Evolutionary conservation across 2,329 filamentous ascomycete genomes (phyloP), one percentile per base, ranked within the genome.

Genomic region (Chaetomium sp.): DNA sequence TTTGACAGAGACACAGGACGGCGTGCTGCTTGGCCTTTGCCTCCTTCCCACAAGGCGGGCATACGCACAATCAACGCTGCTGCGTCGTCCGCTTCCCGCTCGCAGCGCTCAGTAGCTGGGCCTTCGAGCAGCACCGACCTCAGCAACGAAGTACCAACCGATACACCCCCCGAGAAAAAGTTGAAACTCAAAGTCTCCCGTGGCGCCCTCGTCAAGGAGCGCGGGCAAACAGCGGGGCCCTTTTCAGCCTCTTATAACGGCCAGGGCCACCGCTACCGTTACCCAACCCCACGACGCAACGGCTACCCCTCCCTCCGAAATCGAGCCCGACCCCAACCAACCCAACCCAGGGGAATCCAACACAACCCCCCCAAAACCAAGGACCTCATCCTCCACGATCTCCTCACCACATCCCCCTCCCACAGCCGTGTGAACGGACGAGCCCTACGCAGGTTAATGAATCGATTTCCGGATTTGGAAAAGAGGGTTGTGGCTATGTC

Each of bases 381-480:
- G 11, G 12, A 12, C 37, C 37, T 40, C 10, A 36, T 41, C 9
- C 54, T 40, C 36, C 37, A 53, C 19, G 61, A 61, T 4, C 41
- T 59, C 34, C 56, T 55, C 7, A 62, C 61, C 35, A 61, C 62
- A 0, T 50, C 60, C 37, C 37, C 14, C 19, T 55, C 47, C 12
- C 58, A 50, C 27, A 19, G 35, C 43, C 33, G 44, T 12, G 45
- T 56, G 8, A 58, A 59, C 44, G 56, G 50, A 2, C 52, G 53
- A 40, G 60, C 59, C 3, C 57, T 59, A 2, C 60, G 58, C 36
- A 61, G 62, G n/a, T 52, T 67, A 54, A 62, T 53, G 40, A 66
- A 60, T 27, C 58, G 63, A 1, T 49, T 68, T 19, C 66, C 66
- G 6, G 56, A 66, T 43, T 49, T 68, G 12, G 61, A 58, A 11